Base-by-base conservation (phyloP, 1,284 basidiomycete species). In the Chalciporus sp. region DNA sequence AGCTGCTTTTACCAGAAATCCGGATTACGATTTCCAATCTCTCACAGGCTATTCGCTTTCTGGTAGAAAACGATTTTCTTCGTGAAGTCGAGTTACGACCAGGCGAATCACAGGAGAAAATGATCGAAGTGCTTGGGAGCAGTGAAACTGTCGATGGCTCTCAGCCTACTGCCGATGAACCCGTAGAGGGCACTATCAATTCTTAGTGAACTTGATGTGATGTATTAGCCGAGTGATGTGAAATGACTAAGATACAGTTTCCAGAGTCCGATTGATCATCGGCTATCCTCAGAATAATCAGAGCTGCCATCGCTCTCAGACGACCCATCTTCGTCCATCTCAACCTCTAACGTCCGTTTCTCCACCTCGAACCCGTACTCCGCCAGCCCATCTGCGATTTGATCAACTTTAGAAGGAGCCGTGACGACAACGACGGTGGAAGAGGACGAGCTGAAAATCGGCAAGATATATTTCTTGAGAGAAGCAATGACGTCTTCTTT, bases 61-160 rank as follows among this genome's bases (percentile, higher is more conserved):
- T 98, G 14, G 93, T 94, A 2, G 90, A 93, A 58, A 99, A 99
- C 62, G 86, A 94, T 64, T 95, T 96, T 74, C 75, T 99, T 14
- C 75, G 81, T 44, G 82, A 83, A 45, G 94, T 98, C 1, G 96
- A 98, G 72, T 72, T 90, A 19, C 81, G 80, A 43, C 85, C 88
- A 12, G 96, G 95, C 0, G 83, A 94, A 64, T 88, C 90, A 2
- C 77, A 82, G 23, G 82, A 88, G 55, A 80, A 83, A 61, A 76
- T 78, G 66, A 90, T 92, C 26, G 75, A 88, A 63, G 83, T 90
- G 23, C 64, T 87, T 51, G 69, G 62, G 31, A 68, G 58, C 59
- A 63, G 50, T n/a, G 55, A 66, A 44, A 37, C 29, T 26, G 11
- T 20, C 26, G 28, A 11, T 41, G 47, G 11, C 47, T 47, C 29